Percentiles rank a stretch among this genome's conserved stretches.
These are phyloP conservation scores for Choiromyces venosus DNA, from an alignment of 495 filamentous ascomycete species.

Conservation along the genomic window DNA sequence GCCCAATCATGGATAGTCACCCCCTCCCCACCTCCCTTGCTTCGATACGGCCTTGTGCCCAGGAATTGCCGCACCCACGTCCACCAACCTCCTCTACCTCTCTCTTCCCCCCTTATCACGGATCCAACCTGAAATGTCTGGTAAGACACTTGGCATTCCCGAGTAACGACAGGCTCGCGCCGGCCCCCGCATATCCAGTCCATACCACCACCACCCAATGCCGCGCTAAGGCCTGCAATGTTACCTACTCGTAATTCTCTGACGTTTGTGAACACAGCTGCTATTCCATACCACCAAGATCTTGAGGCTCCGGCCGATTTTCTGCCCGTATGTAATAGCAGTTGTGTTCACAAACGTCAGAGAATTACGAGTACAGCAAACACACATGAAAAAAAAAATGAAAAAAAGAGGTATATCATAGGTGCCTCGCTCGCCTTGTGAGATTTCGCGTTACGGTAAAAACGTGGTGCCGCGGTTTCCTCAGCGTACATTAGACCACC, in stretches of 20 bases:
- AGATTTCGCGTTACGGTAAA: neutral
- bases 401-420: neutral
- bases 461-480: neutral
- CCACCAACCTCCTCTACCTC: neutral
- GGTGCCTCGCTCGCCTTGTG: neutral
- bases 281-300: too few species aligned
- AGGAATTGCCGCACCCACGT: neutral
- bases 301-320: too few species aligned
- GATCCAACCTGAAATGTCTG: neutral
- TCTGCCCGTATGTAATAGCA: too few species aligned
- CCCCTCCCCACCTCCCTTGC: neutral
- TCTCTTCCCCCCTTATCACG: neutral
- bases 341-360: too few species aligned
- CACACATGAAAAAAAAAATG: too few species aligned
- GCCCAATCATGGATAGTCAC: neutral
- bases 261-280: too few species aligned
- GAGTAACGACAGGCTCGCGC: neutral
- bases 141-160: neutral
- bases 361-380: too few species aligned
- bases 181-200: neutral
- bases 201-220: neutral
- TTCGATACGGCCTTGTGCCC: neutral
- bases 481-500: neutral
- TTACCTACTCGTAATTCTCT: too few species aligned
- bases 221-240: neutral